A percentile compares a stretch with the other conserved stretches of the same genome.
Conservation (phyloP, 2,329 filamentous ascomycete species). For the Xylariaceae sp. region DNA sequence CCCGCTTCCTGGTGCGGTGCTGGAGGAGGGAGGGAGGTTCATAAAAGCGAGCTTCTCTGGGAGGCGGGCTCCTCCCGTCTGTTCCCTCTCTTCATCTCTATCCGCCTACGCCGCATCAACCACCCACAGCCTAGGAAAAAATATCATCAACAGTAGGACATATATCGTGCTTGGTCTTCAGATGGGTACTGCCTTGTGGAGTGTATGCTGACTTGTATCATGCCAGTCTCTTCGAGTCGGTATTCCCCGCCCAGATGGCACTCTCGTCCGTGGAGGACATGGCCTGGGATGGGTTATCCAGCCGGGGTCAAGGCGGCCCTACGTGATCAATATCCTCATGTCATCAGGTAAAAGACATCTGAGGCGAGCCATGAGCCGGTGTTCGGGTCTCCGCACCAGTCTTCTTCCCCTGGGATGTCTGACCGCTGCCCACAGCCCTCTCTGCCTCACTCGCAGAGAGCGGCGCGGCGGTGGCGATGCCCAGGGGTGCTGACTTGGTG, state of each 20-base stretch:
- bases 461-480: too few species aligned
- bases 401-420: constrained; percentile 7
- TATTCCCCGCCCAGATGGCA: constrained; percentile 20
- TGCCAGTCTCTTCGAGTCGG: constrained; percentile 17
- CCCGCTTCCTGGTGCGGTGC: too few species aligned
- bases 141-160: too few species aligned
- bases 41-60: too few species aligned
- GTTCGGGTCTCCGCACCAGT: constrained; percentile 25
- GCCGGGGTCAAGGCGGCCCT: constrained; percentile 15
- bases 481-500: too few species aligned
- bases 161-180: too few species aligned
- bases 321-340: constrained; percentile 21
- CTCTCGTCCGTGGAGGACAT: constrained; percentile 16
- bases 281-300: constrained; percentile 23
- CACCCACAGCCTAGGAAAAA: too few species aligned
- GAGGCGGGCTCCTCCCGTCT: too few species aligned
- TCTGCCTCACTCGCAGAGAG: constrained; percentile 1
- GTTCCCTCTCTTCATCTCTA: too few species aligned
- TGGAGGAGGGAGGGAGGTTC: too few species aligned
- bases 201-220: constrained; percentile 8
- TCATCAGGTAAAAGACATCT: constrained; percentile 27
- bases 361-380: constrained; percentile 29
- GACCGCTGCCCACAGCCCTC: constrained; percentile 1
- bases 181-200: too few species aligned
- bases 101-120: too few species aligned